Evolutionary conservation across 768 basidiomycete genomes (phyloP), one percentile per base, ranked within the genome.

Genomic region (Lactifluus hygrophoroides): DNA sequence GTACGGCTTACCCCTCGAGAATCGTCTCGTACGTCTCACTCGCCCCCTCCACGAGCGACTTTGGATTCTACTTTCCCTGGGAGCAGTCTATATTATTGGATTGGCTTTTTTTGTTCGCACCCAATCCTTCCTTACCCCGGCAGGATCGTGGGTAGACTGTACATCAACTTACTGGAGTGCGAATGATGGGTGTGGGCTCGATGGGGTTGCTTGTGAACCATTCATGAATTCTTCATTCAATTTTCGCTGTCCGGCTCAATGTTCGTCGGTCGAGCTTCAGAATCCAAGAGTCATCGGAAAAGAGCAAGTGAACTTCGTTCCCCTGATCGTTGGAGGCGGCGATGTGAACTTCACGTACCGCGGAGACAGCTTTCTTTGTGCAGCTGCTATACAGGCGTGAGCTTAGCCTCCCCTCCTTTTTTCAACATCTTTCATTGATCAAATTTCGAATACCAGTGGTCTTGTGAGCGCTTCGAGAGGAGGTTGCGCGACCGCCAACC

Each of bases 291-390:
- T 87, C 0, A 77, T 94, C 25, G 91, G 92, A 23, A 70, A 80
- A 49, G 71, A 81, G 55, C 75, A 84, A 61, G 75, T 85, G 35
- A 81, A 80, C 46, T 88, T 82, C 63, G 77, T 80, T 21, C 89
- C 90, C 7, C 74, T 93, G 23, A 76, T 94, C 47, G 86, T 94
- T 2, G 91, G 92, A n/a, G 92, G 92, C 17, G 89, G 90, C 2
- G 90, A 91, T 71, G 60, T 60, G 0, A 75, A 83, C 47, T 67
- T 68, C 40, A 92, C 90, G 4, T 94, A 93, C 66, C 79, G 92
- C 66, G 89, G 83, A 2, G 92, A 94, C 68, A 83, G 78, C 56
- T 94, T 93, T 68, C 80, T 93, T 37, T 94, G 92, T 68, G 82
- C 88, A 42, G 84, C 91, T 42, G 91, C 89, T 40, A 75, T 85